phyloP scores from a whole-genome alignment of 495 filamentous ascomycete species.

The Pyronema omphalodes region DNA sequence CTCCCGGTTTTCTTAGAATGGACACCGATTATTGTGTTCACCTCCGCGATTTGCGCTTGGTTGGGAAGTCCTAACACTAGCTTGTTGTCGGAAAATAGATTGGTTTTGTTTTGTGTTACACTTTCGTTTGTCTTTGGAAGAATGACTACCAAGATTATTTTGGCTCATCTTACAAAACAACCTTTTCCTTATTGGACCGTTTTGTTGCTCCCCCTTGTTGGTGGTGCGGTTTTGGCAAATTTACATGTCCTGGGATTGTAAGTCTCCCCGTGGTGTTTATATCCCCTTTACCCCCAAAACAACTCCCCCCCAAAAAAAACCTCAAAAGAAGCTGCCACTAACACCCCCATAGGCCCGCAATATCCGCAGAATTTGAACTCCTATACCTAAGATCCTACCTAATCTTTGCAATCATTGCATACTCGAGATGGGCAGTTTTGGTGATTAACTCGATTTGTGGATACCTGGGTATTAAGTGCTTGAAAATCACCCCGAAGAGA shows the following conservation, averaged over 20 bases:
- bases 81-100: constrained; percentile 58
- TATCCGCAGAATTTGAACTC: constrained; percentile 44
- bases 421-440: constrained; percentile 79
- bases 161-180: constrained; percentile 82
- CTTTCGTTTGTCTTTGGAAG: constrained; percentile 96
- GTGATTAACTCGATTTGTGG: constrained; percentile 83
- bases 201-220: constrained; percentile 66
- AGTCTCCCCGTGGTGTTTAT: no score
- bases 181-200: constrained; percentile 95
- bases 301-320: no score
- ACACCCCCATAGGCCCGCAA: constrained; percentile 30
- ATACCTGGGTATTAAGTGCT: constrained; percentile 81
- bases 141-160: constrained; percentile 98
- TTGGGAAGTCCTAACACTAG: constrained; percentile 71
- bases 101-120: constrained; percentile 81
- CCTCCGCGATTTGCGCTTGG: constrained; percentile 56
- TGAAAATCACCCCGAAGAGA: constrained; percentile 51
- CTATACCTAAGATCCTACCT: constrained; percentile 72
- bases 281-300: no score
- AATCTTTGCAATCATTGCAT: constrained; percentile 58
- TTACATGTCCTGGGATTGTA: constrained; percentile 57
- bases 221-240: constrained; percentile 68
- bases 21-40: constrained; percentile 76
- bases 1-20: constrained; percentile 82
- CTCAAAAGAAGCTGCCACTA: no score